Evolutionary conservation across 2,329 filamentous ascomycete species (phyloP).

Genomic region (Emydomyces testavorans): DNA sequence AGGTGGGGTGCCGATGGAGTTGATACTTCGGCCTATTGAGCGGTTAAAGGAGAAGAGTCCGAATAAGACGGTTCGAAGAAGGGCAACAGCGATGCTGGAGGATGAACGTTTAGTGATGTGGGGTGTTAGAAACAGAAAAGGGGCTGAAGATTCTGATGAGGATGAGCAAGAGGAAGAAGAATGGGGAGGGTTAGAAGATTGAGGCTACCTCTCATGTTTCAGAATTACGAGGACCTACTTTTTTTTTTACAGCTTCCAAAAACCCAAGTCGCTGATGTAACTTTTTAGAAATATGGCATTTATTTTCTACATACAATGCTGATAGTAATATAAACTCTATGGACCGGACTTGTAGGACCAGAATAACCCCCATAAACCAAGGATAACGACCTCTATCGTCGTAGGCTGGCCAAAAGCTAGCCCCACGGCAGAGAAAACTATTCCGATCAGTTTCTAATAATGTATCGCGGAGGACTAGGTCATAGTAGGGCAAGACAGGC

Average conservation of each 20-base stretch:
- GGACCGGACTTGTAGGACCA: background rate
- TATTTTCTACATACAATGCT: background rate
- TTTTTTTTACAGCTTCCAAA: too few relatives aligned
- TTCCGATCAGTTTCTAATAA: too few relatives aligned
- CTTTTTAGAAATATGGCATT: background rate
- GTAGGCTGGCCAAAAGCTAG: too few relatives aligned
- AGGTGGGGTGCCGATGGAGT: conserved; percentile 30
- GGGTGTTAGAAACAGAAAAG: conserved; percentile 31
- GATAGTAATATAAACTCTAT: background rate
- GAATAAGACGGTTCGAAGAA: conserved; percentile 59
- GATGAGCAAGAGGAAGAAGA: conserved; percentile 43
- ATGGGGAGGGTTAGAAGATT: conserved; percentile 54
- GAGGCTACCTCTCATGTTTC: background rate
- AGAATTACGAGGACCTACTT: background rate
- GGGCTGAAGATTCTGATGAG: conserved; percentile 31
- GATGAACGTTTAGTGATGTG: conserved; percentile 65
- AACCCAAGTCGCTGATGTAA: too few relatives aligned
- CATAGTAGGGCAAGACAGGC: too few relatives aligned
- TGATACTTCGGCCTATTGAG: conserved; percentile 37
- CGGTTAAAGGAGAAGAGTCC: conserved; percentile 42
- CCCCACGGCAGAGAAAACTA: too few relatives aligned
- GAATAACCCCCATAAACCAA: background rate
- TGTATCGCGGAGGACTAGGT: too few relatives aligned
- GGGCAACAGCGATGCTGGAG: conserved; percentile 56
- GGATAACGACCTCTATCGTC: too few relatives aligned